Base-by-base conservation (phyloP, 108 stramenopile genomes). In the Nannochloropsis salina region DNA sequence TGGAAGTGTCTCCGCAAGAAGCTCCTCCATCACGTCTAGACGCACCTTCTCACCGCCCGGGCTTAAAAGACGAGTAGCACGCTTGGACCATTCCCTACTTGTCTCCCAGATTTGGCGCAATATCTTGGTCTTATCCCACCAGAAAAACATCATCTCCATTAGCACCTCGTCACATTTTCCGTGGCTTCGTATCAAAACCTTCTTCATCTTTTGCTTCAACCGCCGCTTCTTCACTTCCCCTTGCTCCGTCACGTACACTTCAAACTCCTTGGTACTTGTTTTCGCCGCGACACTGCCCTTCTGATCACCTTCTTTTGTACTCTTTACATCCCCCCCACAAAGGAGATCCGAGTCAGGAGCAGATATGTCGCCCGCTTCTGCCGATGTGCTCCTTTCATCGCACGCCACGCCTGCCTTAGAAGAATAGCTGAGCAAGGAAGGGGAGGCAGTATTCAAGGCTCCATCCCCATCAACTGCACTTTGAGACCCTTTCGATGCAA, bases 171-270 rank as follows among this genome's bases (percentile, higher is more conserved):
- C 87, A 9, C 44, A 44, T 42, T 84, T 84, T 18, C 84, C 44
- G 31, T 88, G 83, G 42, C 84, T 84, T 45, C 79, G 84, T 44
- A 88, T 84, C 79, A 88, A 84, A 9, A 88, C 84, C 41, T 51
- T 88, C 80, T 84, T 88, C 21, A 81, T 84, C 44, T 84, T 84
- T 12, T 79, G 44, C 41, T 61, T 88, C 44, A 44, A n/a, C 41
- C 84, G 87, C 9, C 84, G 81, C 20, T 88, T 44, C 9, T 84
- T 45, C 44, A 88, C 61, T n/a, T 74, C 61, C n/a, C 61, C 61
- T n/a, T 74, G 61, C 61, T 74, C 61, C 8, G 61, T 74, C 61
- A 74, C 87, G 45, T 88, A 83, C 80, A 88, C 83, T 45, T 88
- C 87, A 31, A 47, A 80, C 5, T 15, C 85, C 40, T 86, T 81